Percentiles rank a stretch among this genome's conserved stretches.
phyloP scores from a whole-genome alignment of 1,284 basidiomycete species.

The Microstroma glucosiphilum region DNA sequence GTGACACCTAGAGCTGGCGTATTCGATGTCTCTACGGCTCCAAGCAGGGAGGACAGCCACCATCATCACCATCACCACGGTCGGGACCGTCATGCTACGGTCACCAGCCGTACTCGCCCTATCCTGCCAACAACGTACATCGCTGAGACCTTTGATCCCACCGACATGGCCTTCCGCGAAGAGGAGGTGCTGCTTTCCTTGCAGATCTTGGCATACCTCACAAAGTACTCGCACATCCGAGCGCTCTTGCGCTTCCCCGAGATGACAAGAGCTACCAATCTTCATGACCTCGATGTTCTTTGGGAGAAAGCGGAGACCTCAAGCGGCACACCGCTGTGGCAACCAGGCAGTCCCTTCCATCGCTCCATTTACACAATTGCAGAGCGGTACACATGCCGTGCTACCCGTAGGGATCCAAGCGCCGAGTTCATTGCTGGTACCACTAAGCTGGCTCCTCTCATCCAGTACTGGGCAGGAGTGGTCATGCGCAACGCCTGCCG shows the following conservation, averaged over 20 bases:
- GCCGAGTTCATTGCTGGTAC: constrained; percentile 52
- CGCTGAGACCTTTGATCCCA: constrained; percentile 10
- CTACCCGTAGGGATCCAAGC: neutral
- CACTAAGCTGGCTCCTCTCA: constrained; percentile 74
- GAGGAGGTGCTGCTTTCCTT: constrained; percentile 87
- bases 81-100: constrained; percentile 8
- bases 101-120: neutral
- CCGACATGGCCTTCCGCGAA: constrained; percentile 64
- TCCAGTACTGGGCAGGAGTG: constrained; percentile 98
- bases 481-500: constrained; percentile 99
- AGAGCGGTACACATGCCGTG: constrained; percentile 70
- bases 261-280: constrained; percentile 13
- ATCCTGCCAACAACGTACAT: constrained; percentile 6
- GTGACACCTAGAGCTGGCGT: too few relatives aligned
- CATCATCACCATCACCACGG: constrained; percentile 19
- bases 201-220: constrained; percentile 89
- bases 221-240: constrained; percentile 96
- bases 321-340: constrained; percentile 7
- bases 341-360: constrained; percentile 1
- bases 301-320: constrained; percentile 24
- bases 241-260: constrained; percentile 72
- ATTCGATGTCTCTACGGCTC: too few relatives aligned
- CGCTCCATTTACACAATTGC: constrained; percentile 62
- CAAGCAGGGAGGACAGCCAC: too few relatives aligned
- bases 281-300: constrained; percentile 19